Conservation (phyloP, 2,329 filamentous ascomycete genomes). For the Fusarium sp. region DNA sequence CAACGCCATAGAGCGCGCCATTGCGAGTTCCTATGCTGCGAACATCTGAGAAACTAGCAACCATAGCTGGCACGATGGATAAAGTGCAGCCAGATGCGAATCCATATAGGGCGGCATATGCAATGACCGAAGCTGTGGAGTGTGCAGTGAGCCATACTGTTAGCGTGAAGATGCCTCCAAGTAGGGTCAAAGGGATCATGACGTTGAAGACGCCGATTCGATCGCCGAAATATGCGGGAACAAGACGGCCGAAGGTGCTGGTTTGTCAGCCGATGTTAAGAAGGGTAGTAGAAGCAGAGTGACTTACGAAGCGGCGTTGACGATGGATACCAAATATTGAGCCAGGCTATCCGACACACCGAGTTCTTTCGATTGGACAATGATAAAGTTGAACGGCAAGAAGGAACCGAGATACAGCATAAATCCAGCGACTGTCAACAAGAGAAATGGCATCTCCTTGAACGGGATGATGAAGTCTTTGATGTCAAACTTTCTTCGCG, state of each 20-base stretch:
- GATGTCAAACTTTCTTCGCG: not conserved
- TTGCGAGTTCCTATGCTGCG: slow-evolving; percentile 64
- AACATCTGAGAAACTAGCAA: slow-evolving; percentile 63
- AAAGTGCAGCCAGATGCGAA: slow-evolving; percentile 50
- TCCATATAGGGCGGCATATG: slow-evolving; percentile 48
- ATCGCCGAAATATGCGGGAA: slow-evolving; percentile 49
- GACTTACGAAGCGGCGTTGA: slow-evolving; percentile 47
- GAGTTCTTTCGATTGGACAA: slow-evolving; percentile 44
- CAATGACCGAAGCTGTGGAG: slow-evolving; percentile 40
- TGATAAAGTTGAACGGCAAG: slow-evolving; percentile 51
- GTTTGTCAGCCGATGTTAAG: not conserved
- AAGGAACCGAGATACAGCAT: slow-evolving; percentile 48
- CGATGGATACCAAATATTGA: slow-evolving; percentile 50
- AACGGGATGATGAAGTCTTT: slow-evolving; percentile 7
- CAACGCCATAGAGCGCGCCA: slow-evolving; percentile 46
- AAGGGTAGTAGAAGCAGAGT: fast-evolving
- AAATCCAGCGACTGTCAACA: slow-evolving; percentile 42
- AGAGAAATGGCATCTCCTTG: slow-evolving; percentile 1
- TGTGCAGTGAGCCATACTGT: slow-evolving; percentile 51
- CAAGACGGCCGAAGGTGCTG: slow-evolving; percentile 49
- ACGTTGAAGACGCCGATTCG: slow-evolving; percentile 52
- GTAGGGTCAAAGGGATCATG: slow-evolving; percentile 56
- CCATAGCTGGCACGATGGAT: slow-evolving; percentile 44
- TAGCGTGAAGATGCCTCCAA: slow-evolving; percentile 36
- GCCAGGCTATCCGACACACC: slow-evolving; percentile 45